Percentiles rank a stretch among this genome's conserved stretches.
phyloP scores from a whole-genome alignment of 2,329 filamentous ascomycete genomes.

The Colletotrichum chrysophilum region DNA sequence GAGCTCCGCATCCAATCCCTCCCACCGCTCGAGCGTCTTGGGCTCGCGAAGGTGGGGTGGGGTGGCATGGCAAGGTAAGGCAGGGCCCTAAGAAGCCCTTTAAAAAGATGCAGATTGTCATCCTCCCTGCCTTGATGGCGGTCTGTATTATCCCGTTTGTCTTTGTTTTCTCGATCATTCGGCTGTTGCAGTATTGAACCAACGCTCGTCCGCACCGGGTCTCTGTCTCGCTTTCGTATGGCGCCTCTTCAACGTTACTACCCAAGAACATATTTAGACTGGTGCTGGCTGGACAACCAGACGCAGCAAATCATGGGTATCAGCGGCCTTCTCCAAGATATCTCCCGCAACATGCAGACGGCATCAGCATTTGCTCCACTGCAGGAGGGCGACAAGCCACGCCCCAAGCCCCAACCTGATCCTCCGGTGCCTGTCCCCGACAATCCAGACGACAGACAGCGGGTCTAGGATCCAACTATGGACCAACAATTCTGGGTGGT shows the following conservation, averaged over 20 bases:
- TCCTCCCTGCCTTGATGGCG: background rate
- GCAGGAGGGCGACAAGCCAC: constrained; percentile 27
- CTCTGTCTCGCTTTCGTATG: background rate
- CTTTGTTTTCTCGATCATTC: background rate
- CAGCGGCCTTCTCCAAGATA: background rate
- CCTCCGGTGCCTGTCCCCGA: constrained; percentile 33
- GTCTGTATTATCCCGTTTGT: background rate
- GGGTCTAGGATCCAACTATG: background rate
- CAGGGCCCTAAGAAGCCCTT: background rate
- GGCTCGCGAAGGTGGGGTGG: constrained; percentile 7
- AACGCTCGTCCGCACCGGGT: background rate
- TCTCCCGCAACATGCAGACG: background rate
- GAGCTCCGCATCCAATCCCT: constrained; percentile 7
- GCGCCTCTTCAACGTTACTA: background rate
- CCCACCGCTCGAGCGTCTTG: constrained; percentile 2
- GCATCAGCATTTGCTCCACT: background rate
- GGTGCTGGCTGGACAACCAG: background rate
- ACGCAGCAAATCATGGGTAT: background rate
- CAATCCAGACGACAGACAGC: constrained; percentile 25
- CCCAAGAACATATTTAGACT: background rate
- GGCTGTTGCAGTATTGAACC: background rate
- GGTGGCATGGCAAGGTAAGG: background rate
- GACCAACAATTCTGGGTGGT: background rate
- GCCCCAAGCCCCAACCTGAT: constrained; percentile 33
- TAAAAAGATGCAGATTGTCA: background rate